Conservation (phyloP, 805 yeast genomes). For the Kazachstania martiniae region DNA sequence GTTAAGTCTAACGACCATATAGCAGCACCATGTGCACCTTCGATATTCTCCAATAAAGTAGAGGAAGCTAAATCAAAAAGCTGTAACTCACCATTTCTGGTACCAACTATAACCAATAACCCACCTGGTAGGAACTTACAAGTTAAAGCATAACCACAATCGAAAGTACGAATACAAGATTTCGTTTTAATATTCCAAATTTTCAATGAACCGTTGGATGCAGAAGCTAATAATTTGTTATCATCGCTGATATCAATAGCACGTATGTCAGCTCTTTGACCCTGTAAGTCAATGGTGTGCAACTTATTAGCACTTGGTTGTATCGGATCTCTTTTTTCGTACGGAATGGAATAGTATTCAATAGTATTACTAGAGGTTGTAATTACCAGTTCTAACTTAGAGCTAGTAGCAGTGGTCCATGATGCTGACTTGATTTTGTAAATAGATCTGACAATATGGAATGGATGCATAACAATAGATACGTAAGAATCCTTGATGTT, state of each 20-base stretch:
- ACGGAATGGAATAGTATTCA: slow-evolving; percentile 58
- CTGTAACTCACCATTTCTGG: slow-evolving; percentile 76
- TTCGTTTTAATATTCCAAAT: slow-evolving; percentile 73
- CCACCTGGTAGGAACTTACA: slow-evolving; percentile 88
- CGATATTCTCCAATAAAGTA: slow-evolving; percentile 54
- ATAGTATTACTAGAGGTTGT: slow-evolving; percentile 66
- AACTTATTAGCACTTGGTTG: slow-evolving; percentile 34
- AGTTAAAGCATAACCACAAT: slow-evolving; percentile 77
- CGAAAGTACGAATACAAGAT: slow-evolving; percentile 76
- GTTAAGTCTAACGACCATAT: slow-evolving; percentile 87
- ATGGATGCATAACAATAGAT: slow-evolving; percentile 55
- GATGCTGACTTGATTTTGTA: slow-evolving; percentile 53
- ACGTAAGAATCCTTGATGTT: slow-evolving; percentile 39
- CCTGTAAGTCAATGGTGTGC: slow-evolving; percentile 59
- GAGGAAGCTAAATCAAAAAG: slow-evolving; percentile 82
- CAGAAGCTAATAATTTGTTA: slow-evolving; percentile 71
- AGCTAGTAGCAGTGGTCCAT: slow-evolving; percentile 45
- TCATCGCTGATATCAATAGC: slow-evolving; percentile 76
- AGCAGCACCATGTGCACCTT: slow-evolving; percentile 69
- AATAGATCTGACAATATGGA: slow-evolving; percentile 52
- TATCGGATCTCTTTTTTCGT: slow-evolving; percentile 38
- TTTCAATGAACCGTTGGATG: slow-evolving; percentile 81
- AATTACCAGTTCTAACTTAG: slow-evolving; percentile 48
- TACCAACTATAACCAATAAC: slow-evolving; percentile 73
- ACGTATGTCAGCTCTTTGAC: slow-evolving; percentile 86